These are phyloP conservation scores for Dioszegia hungarica DNA, from an alignment of 768 basidiomycete genomes.

Conservation along the genomic window DNA sequence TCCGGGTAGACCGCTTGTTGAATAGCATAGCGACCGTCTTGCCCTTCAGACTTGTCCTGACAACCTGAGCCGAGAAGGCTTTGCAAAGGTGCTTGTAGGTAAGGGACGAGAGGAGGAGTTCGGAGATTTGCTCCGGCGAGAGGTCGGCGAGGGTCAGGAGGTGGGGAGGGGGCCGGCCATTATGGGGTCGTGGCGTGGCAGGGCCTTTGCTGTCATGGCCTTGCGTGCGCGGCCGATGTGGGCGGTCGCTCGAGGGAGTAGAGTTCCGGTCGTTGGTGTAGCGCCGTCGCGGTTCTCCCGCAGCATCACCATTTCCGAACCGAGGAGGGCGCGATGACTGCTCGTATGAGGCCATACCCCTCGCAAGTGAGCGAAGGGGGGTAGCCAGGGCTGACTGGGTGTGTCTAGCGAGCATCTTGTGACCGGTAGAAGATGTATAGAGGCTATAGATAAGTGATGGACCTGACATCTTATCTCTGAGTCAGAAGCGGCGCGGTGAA, in stretches of 20 bases:
- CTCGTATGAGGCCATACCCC: background rate
- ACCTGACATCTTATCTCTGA: conserved; percentile 2
- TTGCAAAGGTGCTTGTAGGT: conserved; percentile 46
- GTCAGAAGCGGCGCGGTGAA: background rate
- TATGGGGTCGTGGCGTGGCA: background rate
- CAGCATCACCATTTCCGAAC: too few relatives aligned
- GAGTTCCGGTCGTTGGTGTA: too few relatives aligned
- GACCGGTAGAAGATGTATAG: too few relatives aligned
- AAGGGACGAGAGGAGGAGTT: conserved; percentile 62
- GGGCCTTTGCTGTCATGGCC: background rate
- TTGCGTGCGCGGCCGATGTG: background rate
- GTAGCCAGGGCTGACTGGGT: background rate
- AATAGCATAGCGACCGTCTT: conserved; percentile 87
- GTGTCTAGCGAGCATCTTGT: background rate
- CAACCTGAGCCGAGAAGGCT: conserved; percentile 5
- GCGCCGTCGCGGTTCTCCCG: too few relatives aligned
- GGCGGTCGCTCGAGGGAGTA: too few relatives aligned
- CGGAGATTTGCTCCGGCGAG: conserved; percentile 64
- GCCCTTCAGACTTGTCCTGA: conserved; percentile 48
- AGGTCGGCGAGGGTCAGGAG: conserved; percentile 88
- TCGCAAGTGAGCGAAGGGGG: background rate
- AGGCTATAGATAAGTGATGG: too few relatives aligned
- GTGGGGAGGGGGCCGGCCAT: conserved; percentile 55
- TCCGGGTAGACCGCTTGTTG: conserved; percentile 88
- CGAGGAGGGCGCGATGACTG: too few relatives aligned